Evolutionary conservation across 768 basidiomycete genomes (phyloP), one percentile per base, ranked within the genome.

Genomic region (Pisolithus microcarpus): DNA sequence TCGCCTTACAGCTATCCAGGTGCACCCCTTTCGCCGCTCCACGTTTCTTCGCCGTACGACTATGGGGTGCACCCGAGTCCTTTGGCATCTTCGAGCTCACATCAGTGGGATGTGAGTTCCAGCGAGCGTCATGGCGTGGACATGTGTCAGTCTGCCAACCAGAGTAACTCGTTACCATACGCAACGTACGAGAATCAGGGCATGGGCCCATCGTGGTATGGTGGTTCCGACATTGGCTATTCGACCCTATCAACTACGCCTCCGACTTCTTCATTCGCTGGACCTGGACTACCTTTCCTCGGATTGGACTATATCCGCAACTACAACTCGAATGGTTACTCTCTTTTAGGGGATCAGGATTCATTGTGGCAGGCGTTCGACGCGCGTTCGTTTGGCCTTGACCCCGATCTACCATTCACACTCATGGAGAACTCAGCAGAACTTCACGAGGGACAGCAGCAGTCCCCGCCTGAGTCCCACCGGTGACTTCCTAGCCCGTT

Each of bases 241-340:
- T 48, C 67, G 46, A 74, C 74, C 5, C 68, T 78, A 30, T 81
- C 81, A 5, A 77, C 75, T 10, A 79, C 81, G 10, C 78, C 84
- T 3, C 78, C 83, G 11, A 77, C 75, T 5, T 66, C 84, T n/a
- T 73, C 76, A 4, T 89, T 89, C 63, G 72, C 82, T 55, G 80
- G 80, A 8, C 74, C 82, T 21, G 87, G 87, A 37, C 72, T 91
- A n/a, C 90, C 88, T 1, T 92, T 91, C 73, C 77, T 81, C 28
- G 90, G 88, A 9, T 73, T 91, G 30, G 90, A 92, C 58, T 92
- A 80, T 59, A 84, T 92, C 60, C 80, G 85, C 58, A 90, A 88
- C 60, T 90, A 85, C 62, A 75, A 73, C 57, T 75, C 80, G 46
- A 75, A 76, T 5, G 65, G 69, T 38, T 67, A 65, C 54, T 56